phyloP scores from a whole-genome alignment of 176 grass and related monocot genomes.

The Oryza brachyantha region DNA sequence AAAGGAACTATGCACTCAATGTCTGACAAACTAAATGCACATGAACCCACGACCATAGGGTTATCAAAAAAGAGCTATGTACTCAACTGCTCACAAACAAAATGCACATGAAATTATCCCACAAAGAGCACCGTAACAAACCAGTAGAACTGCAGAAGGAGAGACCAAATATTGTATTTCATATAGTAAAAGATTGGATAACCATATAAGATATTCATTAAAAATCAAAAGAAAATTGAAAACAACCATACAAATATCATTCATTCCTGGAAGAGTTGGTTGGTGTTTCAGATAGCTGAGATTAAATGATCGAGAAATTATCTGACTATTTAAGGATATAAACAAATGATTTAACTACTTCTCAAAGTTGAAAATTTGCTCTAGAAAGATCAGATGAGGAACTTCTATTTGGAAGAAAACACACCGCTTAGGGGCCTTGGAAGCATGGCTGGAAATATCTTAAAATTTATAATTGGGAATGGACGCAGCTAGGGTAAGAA shows the following conservation, averaged over 20 bases:
- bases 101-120: neutral
- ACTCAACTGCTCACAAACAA: neutral
- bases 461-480: too few relatives aligned
- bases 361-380: too few relatives aligned
- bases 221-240: neutral
- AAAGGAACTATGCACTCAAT: neutral
- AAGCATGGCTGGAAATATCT: too few relatives aligned
- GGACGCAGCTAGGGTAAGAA: too few relatives aligned
- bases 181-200: neutral
- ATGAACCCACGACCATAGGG: neutral
- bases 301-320: too few relatives aligned
- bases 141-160: neutral
- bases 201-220: neutral
- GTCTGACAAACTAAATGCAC: neutral
- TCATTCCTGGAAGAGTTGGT: neutral
- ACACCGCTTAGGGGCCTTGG: too few relatives aligned
- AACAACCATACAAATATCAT: neutral
- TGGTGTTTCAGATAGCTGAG: too few relatives aligned
- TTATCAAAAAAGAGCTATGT: slow-evolving; percentile 12
- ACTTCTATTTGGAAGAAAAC: too few relatives aligned
- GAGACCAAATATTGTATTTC: neutral
- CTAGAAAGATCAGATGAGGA: too few relatives aligned
- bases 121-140: neutral
- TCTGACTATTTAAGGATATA: too few relatives aligned
- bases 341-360: too few relatives aligned